Evolutionary conservation across 1,139 yeast species (phyloP).

Genomic region (Protomyces lactucae-debilis): DNA sequence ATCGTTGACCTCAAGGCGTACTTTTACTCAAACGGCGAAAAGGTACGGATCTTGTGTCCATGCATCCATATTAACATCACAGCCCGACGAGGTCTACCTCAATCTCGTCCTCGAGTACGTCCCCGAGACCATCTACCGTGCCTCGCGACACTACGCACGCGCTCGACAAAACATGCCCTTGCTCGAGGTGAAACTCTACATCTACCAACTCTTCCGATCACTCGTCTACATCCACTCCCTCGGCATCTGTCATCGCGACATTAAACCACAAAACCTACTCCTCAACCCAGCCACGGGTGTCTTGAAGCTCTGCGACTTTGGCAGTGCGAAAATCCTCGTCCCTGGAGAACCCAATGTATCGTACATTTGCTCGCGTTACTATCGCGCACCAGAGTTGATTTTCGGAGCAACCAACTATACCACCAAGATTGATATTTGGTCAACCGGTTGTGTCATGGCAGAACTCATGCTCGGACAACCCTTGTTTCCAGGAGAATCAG

Average conservation of each 20-base stretch:
- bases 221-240: conserved; percentile 83
- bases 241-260: conserved; percentile 95
- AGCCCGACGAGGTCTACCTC: conserved; percentile 66
- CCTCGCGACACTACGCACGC: conserved; percentile 77
- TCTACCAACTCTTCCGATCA: conserved; percentile 87
- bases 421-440: conserved; percentile 93
- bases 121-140: conserved; percentile 91
- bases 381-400: conserved; percentile 89
- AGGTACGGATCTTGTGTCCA: conserved; percentile 35
- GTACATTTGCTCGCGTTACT: conserved; percentile 92
- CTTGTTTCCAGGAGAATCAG: conserved; percentile 94
- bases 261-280: conserved; percentile 89
- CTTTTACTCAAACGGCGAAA: conserved; percentile 69
- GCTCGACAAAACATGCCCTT: conserved; percentile 76
- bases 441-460: conserved; percentile 97
- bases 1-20: conserved; percentile 84
- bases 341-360: conserved; percentile 92
- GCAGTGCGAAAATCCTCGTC: conserved; percentile 90
- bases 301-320: conserved; percentile 91
- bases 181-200: conserved; percentile 80
- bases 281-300: conserved; percentile 70
- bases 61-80: background rate
- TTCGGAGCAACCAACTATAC: conserved; percentile 91
- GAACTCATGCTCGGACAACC: conserved; percentile 94
- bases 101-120: conserved; percentile 85